These are phyloP conservation scores for Cutaneotrichosporon cavernicola DNA, from an alignment of 1,284 basidiomycete species.

Conservation along the genomic window DNA sequence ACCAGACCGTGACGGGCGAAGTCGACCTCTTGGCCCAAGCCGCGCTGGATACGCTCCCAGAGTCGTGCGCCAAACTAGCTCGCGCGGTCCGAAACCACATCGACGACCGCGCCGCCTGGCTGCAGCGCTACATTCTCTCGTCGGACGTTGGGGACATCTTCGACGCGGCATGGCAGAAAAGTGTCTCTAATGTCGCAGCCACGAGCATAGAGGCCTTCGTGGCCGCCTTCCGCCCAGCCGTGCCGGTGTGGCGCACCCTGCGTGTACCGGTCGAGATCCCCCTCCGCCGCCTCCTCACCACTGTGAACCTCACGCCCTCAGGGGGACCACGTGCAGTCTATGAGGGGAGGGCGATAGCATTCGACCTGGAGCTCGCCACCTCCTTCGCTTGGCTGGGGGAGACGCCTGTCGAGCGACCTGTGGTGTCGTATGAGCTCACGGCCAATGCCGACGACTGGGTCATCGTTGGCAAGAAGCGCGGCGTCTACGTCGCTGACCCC, in stretches of 20 bases:
- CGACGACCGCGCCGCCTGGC: slow-evolving; percentile 21
- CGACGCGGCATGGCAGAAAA: slow-evolving; percentile 10
- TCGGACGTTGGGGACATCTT: slow-evolving; percentile 14
- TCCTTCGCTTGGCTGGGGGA: slow-evolving; percentile 39
- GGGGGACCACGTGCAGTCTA: slow-evolving; percentile 27
- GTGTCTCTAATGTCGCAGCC: not conserved
- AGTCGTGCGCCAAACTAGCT: not conserved
- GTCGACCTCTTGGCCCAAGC: slow-evolving; percentile 17
- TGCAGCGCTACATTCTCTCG: slow-evolving; percentile 26
- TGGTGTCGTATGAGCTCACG: slow-evolving; percentile 42
- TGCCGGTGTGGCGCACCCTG: slow-evolving; percentile 39
- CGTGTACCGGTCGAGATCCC: slow-evolving; percentile 53
- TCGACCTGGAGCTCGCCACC: slow-evolving; percentile 33
- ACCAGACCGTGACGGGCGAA: slow-evolving; percentile 41
- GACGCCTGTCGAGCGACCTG: slow-evolving; percentile 4
- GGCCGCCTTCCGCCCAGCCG: not conserved
- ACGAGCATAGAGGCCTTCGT: slow-evolving; percentile 2
- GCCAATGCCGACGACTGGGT: slow-evolving; percentile 45
- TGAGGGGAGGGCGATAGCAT: slow-evolving; percentile 43
- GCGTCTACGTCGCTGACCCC: slow-evolving; percentile 33
- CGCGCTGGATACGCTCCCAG: slow-evolving; percentile 12
- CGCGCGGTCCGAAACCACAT: slow-evolving; percentile 18
- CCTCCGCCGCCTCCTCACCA: slow-evolving; percentile 38
- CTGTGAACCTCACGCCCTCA: slow-evolving; percentile 28
- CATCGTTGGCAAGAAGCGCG: slow-evolving; percentile 45